Conservation (phyloP, 208 protist species). For the Borovskyia barvae region DNA sequence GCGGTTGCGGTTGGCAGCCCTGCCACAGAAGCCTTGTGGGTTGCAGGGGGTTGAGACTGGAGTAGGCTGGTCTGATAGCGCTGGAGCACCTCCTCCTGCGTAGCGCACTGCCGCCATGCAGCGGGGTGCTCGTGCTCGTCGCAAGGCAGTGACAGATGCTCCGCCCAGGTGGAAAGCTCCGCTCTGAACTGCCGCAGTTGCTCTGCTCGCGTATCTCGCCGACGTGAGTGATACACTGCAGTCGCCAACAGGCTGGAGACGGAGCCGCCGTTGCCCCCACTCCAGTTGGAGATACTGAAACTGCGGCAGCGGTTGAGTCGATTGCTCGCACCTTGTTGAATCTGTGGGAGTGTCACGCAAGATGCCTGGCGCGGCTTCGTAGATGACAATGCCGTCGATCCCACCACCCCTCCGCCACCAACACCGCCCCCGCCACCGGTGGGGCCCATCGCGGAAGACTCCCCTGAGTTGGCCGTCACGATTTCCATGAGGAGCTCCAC, state of each 20-base stretch:
- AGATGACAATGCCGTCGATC: not conserved
- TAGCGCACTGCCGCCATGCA: constrained; percentile 35
- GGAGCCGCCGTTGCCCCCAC: not conserved
- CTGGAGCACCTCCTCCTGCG: constrained; percentile 34
- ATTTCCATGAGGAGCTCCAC: constrained; percentile 36
- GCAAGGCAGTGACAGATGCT: constrained; percentile 32
- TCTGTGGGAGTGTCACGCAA: not conserved
- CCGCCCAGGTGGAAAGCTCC: constrained; percentile 43
- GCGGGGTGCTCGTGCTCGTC: constrained; percentile 22
- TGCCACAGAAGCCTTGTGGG: not conserved
- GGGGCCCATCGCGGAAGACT: not conserved
- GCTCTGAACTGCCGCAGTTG: constrained; percentile 23
- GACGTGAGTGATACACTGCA: constrained; percentile 5
- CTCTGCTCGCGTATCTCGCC: constrained; percentile 14
- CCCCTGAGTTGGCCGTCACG: constrained; percentile 17
- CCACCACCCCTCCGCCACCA: not conserved
- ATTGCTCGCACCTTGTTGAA: not conserved
- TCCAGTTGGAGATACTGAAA: not conserved
- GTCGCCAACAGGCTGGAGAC: not conserved
- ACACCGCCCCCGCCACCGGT: not conserved
- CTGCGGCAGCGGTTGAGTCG: not conserved
- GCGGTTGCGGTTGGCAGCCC: too few relatives aligned
- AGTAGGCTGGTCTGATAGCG: constrained; percentile 32
- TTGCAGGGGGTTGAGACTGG: constrained; percentile 2
- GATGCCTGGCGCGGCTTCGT: not conserved